These are phyloP conservation scores for Thinopyrum elongatum DNA, from an alignment of 176 grass and related monocot species.

Conservation along the genomic window DNA sequence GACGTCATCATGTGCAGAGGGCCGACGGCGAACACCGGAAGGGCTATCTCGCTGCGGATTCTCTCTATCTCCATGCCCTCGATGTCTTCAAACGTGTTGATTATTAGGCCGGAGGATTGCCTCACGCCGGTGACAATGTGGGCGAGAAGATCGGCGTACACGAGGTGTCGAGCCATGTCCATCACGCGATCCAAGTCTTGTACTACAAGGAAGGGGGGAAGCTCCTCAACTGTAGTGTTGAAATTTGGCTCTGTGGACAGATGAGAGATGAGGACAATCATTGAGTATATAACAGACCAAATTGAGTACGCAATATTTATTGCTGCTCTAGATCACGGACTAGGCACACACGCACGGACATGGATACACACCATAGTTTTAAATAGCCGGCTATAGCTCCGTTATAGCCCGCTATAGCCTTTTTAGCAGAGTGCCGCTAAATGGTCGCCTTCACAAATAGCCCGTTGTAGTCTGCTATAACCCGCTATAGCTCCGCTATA, in stretches of 20 bases:
- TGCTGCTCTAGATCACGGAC: too few species aligned
- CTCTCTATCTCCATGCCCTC: neutral
- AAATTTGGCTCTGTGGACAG: neutral
- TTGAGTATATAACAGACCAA: too few species aligned
- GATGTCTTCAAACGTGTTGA: neutral
- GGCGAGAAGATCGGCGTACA: neutral
- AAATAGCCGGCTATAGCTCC: too few species aligned
- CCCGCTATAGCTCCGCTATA: too few species aligned
- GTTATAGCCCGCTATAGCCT: too few species aligned
- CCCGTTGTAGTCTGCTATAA: too few species aligned
- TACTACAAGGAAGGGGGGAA: neutral
- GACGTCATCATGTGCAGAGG: slow-evolving; percentile 1
- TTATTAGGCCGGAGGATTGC: neutral
- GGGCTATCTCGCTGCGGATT: neutral
- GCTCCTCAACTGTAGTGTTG: neutral
- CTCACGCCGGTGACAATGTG: neutral
- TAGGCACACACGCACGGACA: too few species aligned
- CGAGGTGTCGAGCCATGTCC: neutral
- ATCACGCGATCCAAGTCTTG: neutral
- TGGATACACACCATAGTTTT: too few species aligned
- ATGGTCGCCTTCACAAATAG: too few species aligned
- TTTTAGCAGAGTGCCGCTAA: too few species aligned
- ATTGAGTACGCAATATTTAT: too few species aligned
- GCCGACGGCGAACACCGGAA: slow-evolving; percentile 16
- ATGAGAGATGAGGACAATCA: neutral